A percentile compares a stretch with the other conserved stretches of the same genome.
Evolutionary conservation across 192 early-diverging fungal genomes (phyloP).

Genomic region (Backusella tuberculispora): DNA sequence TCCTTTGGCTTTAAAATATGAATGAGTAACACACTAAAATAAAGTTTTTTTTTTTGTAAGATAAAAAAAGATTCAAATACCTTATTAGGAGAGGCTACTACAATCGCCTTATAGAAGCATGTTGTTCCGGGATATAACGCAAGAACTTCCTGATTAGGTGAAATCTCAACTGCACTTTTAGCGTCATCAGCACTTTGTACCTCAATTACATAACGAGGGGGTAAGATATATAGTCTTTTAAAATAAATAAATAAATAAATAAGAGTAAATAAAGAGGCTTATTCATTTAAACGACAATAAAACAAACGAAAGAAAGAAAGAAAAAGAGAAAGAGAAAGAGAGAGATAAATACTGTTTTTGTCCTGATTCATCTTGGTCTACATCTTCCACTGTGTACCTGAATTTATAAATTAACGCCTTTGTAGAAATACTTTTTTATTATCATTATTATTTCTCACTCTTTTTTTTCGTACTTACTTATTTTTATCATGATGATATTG

Average conservation of each 20-base stretch:
- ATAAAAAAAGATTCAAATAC: slow-evolving; percentile 27
- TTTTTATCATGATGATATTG: slow-evolving; percentile 47
- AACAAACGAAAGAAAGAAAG: background rate
- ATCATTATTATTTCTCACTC: background rate
- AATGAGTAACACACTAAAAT: background rate
- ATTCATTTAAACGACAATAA: background rate
- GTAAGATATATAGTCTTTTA: slow-evolving; percentile 49
- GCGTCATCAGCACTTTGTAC: slow-evolving; percentile 46
- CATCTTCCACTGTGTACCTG: slow-evolving; percentile 59
- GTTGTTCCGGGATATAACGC: slow-evolving; percentile 60
- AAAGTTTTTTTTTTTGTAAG: background rate
- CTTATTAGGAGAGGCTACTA: slow-evolving; percentile 53
- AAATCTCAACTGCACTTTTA: slow-evolving; percentile 39
- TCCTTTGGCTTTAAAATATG: slow-evolving; percentile 33
- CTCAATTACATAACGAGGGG: slow-evolving; percentile 50
- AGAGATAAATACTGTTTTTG: slow-evolving; percentile 45
- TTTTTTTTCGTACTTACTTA: slow-evolving; percentile 34
- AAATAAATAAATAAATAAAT: slow-evolving; percentile 19
- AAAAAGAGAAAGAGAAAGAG: background rate
- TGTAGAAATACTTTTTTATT: background rate
- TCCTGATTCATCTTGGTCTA: slow-evolving; percentile 53
- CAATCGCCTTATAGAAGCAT: slow-evolving; percentile 59
- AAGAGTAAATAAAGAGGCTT: background rate
- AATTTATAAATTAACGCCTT: background rate
- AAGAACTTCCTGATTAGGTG: slow-evolving; percentile 45